A percentile compares a stretch with the other conserved stretches of the same genome.
Conservation (phyloP, 345 rosid species). For the Corchorus capsularis region DNA sequence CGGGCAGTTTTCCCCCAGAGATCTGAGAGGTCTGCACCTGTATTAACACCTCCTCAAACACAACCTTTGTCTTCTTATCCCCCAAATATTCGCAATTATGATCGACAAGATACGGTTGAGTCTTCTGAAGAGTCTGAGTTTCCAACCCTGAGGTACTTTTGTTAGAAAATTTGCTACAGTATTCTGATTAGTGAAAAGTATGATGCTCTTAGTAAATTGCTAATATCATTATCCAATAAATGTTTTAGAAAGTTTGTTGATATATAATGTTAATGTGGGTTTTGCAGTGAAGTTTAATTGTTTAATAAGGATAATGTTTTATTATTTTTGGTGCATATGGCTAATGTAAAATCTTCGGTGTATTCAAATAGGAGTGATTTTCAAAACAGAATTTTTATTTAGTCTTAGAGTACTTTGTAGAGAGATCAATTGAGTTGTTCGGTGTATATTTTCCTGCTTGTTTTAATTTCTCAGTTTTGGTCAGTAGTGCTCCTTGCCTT, state of each 20-base stretch:
- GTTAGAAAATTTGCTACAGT: not conserved
- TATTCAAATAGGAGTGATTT: not conserved
- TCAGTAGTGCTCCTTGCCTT: not conserved
- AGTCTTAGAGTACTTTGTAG: no score
- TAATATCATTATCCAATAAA: constrained; percentile 11
- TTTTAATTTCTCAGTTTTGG: not conserved
- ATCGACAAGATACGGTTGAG: constrained; percentile 59
- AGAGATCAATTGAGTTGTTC: no score
- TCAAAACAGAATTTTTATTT: no score
- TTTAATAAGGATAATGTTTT: not conserved
- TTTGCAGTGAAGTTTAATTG: not conserved
- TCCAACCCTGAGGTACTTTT: constrained; percentile 78
- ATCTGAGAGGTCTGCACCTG: constrained; percentile 86
- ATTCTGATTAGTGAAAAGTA: not conserved
- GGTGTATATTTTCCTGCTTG: not conserved
- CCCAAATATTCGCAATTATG: constrained; percentile 68
- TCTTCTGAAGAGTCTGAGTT: constrained; percentile 83
- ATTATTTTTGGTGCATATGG: not conserved
- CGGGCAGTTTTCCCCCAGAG: constrained; percentile 98
- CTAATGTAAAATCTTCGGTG: not conserved
- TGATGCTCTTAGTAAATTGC: not conserved
- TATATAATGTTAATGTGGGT: not conserved
- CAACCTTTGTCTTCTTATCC: constrained; percentile 87
- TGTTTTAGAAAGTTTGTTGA: not conserved
- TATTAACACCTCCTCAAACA: constrained; percentile 93